These are phyloP conservation scores for Scheffersomyces stambukii DNA, from an alignment of 1,139 yeast genomes.

Conservation along the genomic window DNA sequence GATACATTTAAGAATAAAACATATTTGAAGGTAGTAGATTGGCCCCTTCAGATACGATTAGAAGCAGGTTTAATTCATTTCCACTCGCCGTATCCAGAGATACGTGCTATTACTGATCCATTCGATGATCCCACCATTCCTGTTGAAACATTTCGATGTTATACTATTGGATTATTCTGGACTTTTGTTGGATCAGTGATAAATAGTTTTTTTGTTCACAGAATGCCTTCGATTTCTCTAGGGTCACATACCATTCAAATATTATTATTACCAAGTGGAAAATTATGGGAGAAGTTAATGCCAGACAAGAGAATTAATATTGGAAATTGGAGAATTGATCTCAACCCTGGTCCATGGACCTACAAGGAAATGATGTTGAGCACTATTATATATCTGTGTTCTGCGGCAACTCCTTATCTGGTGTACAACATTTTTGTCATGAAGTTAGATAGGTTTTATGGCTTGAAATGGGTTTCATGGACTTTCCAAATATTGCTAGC, in stretches of 20 bases:
- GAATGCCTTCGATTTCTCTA: conserved; percentile 38
- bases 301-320: conserved; percentile 22
- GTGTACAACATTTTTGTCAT: conserved; percentile 42
- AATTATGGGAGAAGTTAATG: conserved; percentile 34
- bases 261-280: conserved; percentile 38
- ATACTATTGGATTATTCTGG: conserved; percentile 39
- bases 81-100: conserved; percentile 47
- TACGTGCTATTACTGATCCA: conserved; percentile 43
- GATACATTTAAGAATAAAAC: conserved; percentile 20
- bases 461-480: conserved; percentile 41
- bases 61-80: conserved; percentile 41
- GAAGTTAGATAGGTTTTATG: conserved; percentile 42
- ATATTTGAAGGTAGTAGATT: conserved; percentile 28
- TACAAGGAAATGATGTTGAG: conserved; percentile 63
- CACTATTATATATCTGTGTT: conserved; percentile 43
- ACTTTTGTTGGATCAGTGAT: conserved; percentile 39
- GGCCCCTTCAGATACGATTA: conserved; percentile 32
- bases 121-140: conserved; percentile 36
- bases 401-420: conserved; percentile 43
- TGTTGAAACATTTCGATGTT: conserved; percentile 40
- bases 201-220: conserved; percentile 42
- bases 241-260: conserved; percentile 42
- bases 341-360: conserved; percentile 53
- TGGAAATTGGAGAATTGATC: conserved; percentile 20
- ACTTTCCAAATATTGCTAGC: conserved; percentile 35